Percentiles rank a stretch among this genome's conserved stretches.
Evolutionary conservation across 495 filamentous ascomycete species (phyloP).

Genomic region (Penicillium simplicissimum): DNA sequence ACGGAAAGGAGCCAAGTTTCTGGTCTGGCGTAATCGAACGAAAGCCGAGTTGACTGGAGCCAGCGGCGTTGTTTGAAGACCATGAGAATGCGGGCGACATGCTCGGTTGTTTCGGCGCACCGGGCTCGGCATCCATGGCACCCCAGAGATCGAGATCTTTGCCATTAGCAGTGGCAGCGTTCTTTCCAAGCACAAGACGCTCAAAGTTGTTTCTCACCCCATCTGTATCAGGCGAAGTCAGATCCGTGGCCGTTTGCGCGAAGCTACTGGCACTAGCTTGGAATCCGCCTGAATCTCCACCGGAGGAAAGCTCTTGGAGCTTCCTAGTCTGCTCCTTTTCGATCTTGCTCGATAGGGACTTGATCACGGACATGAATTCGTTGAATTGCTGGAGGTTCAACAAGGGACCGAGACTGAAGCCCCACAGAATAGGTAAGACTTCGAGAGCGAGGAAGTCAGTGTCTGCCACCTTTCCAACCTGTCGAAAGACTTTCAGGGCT

Average conservation of each 20-base stretch:
- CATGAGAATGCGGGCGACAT: conserved; percentile 49
- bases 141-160: conserved; percentile 43
- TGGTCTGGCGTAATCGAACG: conserved; percentile 57
- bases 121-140: conserved; percentile 35
- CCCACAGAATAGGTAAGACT: conserved; percentile 85
- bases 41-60: conserved; percentile 24
- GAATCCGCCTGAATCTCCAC: conserved; percentile 43
- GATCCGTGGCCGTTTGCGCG: conserved; percentile 24
- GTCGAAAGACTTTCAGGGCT: conserved; percentile 75
- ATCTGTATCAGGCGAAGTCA: conserved; percentile 34
- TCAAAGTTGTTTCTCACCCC: conserved; percentile 75
- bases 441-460: conserved; percentile 93
- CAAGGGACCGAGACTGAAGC: conserved; percentile 85
- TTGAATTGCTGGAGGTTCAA: conserved; percentile 86
- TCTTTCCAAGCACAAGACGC: conserved; percentile 74
- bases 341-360: conserved; percentile 71
- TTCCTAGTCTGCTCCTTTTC: conserved; percentile 88
- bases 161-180: conserved; percentile 21
- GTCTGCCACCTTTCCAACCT: conserved; percentile 80
- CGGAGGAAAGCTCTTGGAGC: conserved; percentile 73
- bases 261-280: conserved; percentile 34
- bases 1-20: conserved; percentile 49
- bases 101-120: conserved; percentile 27
- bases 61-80: conserved; percentile 37
- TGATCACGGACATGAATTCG: conserved; percentile 83